Percentiles rank a stretch among this genome's conserved stretches.
Evolutionary conservation across 1,139 yeast species (phyloP).

Genomic region (Fermentozyma sake): DNA sequence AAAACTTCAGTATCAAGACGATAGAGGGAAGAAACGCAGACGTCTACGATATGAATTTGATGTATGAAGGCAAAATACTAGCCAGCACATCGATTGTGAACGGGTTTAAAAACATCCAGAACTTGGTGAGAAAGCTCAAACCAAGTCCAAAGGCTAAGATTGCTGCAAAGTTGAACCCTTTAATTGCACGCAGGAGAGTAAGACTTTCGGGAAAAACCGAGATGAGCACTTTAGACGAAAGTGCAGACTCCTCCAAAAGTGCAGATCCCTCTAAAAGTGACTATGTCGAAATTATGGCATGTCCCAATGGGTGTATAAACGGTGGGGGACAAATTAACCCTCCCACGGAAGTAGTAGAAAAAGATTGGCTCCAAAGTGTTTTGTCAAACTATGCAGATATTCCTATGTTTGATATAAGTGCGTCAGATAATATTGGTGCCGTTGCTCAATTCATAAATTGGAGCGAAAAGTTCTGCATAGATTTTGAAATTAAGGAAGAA

Average conservation of each 20-base stretch:
- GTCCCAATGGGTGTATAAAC: constrained; percentile 95
- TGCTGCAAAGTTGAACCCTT: constrained; percentile 27
- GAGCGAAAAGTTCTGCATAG: constrained; percentile 29
- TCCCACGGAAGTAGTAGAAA: constrained; percentile 33
- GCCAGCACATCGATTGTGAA: constrained; percentile 77
- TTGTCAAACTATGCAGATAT: constrained; percentile 27
- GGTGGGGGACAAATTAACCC: constrained; percentile 89
- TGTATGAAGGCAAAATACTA: constrained; percentile 29
- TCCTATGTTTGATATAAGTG: constrained; percentile 15
- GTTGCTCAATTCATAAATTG: constrained; percentile 19
- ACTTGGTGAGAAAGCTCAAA: constrained; percentile 78
- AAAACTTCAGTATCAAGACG: constrained; percentile 21
- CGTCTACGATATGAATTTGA: constrained; percentile 61
- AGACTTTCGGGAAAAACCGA: constrained; percentile 18
- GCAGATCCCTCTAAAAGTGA: constrained; percentile 71
- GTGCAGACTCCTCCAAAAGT: constrained; percentile 65
- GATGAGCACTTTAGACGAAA: constrained; percentile 25
- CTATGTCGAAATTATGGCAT: constrained; percentile 94
- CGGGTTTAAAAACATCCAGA: constrained; percentile 93
- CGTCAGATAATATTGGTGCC: constrained; percentile 12
- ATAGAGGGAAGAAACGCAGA: constrained; percentile 72
- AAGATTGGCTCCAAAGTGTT: constrained; percentile 40
- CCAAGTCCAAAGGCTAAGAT: constrained; percentile 22
- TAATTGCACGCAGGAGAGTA: constrained; percentile 41
- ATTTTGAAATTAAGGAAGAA: constrained; percentile 24